These are phyloP conservation scores for Kwoniella shandongensis DNA, from an alignment of 768 basidiomycete genomes.

Conservation along the genomic window DNA sequence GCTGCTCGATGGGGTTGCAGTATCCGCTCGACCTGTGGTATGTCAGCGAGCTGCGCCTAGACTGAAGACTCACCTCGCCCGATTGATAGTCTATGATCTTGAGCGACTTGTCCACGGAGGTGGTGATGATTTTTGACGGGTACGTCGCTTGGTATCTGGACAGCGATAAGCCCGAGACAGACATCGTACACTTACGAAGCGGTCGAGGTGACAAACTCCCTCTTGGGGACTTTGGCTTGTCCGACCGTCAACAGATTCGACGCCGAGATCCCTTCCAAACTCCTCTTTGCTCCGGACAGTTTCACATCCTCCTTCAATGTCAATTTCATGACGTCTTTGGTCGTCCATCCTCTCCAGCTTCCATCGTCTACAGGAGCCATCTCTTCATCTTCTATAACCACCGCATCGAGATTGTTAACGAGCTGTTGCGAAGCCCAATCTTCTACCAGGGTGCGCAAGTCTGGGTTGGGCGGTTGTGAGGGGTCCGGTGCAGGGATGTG, in stretches of 20 bases:
- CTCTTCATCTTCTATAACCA: slow-evolving; percentile 3
- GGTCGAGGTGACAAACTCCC: slow-evolving; percentile 39
- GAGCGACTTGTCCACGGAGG: slow-evolving; percentile 49
- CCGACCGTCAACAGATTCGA: slow-evolving; percentile 41
- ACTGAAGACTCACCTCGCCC: slow-evolving; percentile 38
- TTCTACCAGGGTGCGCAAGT: slow-evolving; percentile 42
- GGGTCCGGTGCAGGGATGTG: slow-evolving; percentile 30
- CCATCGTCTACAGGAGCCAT: slow-evolving; percentile 22
- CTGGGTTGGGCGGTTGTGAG: slow-evolving; percentile 33
- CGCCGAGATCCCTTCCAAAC: slow-evolving; percentile 42
- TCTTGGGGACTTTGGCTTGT: slow-evolving; percentile 27
- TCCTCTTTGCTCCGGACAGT: slow-evolving; percentile 38
- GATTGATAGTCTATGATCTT: slow-evolving; percentile 40
- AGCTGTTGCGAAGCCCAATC: slow-evolving; percentile 30
- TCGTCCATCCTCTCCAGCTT: slow-evolving; percentile 25
- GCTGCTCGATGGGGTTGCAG: slow-evolving; percentile 48
- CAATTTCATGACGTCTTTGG: slow-evolving; percentile 29
- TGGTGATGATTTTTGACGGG: slow-evolving; percentile 33
- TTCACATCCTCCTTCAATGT: slow-evolving; percentile 25
- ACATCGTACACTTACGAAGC: slow-evolving; percentile 37
- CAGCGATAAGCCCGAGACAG: slow-evolving; percentile 1
- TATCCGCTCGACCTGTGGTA: slow-evolving; percentile 38
- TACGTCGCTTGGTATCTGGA: slow-evolving; percentile 32
- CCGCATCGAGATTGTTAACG: slow-evolving; percentile 4
- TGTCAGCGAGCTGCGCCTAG: not conserved